These are phyloP conservation scores for Immersiporthe knoxdaviesiana DNA, from an alignment of 2,329 filamentous ascomycete species.

Conservation along the genomic window DNA sequence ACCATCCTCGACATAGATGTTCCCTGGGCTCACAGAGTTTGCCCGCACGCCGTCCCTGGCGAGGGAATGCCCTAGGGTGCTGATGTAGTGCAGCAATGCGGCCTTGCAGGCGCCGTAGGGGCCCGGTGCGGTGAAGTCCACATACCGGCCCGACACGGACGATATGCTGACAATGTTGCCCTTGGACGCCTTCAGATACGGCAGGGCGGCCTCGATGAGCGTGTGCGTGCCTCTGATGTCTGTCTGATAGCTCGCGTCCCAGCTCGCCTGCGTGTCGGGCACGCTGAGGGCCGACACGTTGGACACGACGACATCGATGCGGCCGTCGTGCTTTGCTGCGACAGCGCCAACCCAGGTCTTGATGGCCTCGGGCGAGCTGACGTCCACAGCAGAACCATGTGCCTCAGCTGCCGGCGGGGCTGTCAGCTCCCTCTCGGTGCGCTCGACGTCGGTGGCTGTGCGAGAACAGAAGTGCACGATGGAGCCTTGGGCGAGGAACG, in stretches of 20 bases:
- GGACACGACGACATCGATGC: constrained; percentile 32
- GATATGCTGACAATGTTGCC: constrained; percentile 42
- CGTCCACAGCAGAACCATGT: constrained; percentile 29
- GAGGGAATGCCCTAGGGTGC: constrained; percentile 39
- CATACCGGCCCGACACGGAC: constrained; percentile 40
- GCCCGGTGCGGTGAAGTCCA: constrained; percentile 42
- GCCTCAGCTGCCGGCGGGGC: constrained; percentile 11
- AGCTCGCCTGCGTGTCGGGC: constrained; percentile 34
- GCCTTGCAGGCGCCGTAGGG: constrained; percentile 44
- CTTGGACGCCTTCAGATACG: constrained; percentile 39
- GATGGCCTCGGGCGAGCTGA: constrained; percentile 26
- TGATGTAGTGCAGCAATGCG: constrained; percentile 42
- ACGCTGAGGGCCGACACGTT: constrained; percentile 37
- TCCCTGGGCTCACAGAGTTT: constrained; percentile 41
- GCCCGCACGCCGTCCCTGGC: constrained; percentile 41
- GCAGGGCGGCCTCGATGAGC: constrained; percentile 38
- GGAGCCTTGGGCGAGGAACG: constrained; percentile 32
- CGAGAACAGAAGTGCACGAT: constrained; percentile 33
- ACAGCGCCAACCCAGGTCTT: constrained; percentile 27
- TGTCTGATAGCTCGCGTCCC: constrained; percentile 37
- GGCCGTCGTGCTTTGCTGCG: constrained; percentile 20
- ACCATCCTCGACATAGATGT: constrained; percentile 42
- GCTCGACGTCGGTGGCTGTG: constrained; percentile 27
- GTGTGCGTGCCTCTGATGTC: constrained; percentile 41
- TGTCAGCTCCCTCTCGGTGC: constrained; percentile 18